These are phyloP conservation scores for Withania somnifera DNA, from an alignment of 305 asterid species.

Conservation along the genomic window DNA sequence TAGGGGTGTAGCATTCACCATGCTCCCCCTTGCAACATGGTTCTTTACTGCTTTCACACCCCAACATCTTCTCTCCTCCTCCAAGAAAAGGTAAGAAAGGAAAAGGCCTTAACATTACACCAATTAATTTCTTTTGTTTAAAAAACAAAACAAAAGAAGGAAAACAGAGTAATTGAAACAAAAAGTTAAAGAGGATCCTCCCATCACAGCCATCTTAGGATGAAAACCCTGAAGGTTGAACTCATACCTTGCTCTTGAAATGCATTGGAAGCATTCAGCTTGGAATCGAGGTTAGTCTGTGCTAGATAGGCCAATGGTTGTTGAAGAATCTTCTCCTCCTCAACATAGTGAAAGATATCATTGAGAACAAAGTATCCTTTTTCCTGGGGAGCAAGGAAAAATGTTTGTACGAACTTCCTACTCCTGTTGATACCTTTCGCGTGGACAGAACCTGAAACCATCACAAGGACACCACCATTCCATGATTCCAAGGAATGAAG, in stretches of 20 bases:
- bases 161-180: not conserved
- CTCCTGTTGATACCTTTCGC: conserved; percentile 48
- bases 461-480: conserved; percentile 91
- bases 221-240: not conserved
- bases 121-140: not conserved
- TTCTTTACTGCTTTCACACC: not conserved
- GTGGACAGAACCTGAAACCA: conserved; percentile 80
- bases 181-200: not conserved
- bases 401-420: conserved; percentile 84
- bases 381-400: conserved; percentile 97
- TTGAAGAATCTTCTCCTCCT: conserved; percentile 61
- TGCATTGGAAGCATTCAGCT: conserved; percentile 40
- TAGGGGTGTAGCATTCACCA: not conserved
- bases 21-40: not conserved
- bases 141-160: not conserved
- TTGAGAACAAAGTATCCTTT: conserved; percentile 83
- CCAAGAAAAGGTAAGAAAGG: not conserved
- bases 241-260: conserved; percentile 59
- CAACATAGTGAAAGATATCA: conserved; percentile 82
- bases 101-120: not conserved
- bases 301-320: conserved; percentile 61
- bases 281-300: conserved; percentile 52
- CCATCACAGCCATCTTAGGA: not conserved
- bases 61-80: not conserved
- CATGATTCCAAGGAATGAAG: conserved; percentile 90